phyloP scores from a whole-genome alignment of 768 basidiomycete genomes.

The Agrocybe chaxingu region DNA sequence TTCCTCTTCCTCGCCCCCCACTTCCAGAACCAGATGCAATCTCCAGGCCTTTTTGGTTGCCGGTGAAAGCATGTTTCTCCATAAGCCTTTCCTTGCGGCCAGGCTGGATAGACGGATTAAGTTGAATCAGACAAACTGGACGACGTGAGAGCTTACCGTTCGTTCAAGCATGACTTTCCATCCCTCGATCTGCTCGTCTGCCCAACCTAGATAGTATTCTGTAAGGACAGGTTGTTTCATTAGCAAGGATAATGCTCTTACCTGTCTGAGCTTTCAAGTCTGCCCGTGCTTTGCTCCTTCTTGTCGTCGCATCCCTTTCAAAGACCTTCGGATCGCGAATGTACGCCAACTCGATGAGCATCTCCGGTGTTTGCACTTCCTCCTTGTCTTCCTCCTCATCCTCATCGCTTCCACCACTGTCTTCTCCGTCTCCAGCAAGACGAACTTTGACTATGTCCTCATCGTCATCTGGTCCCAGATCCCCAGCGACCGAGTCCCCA shows the following conservation, averaged over 20 bases:
- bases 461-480: constrained; percentile 43
- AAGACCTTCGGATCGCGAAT: constrained; percentile 73
- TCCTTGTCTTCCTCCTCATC: constrained; percentile 32
- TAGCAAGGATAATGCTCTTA: constrained; percentile 18
- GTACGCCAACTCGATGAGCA: constrained; percentile 74
- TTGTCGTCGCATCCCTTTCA: constrained; percentile 68
- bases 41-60: constrained; percentile 40
- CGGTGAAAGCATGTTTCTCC: constrained; percentile 73
- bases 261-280: constrained; percentile 72
- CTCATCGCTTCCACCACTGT: constrained; percentile 26
- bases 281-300: constrained; percentile 62
- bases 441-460: constrained; percentile 27
- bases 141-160: constrained; percentile 53
- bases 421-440: too few relatives aligned
- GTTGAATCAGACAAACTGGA: background rate
- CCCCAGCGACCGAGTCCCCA: constrained; percentile 39
- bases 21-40: constrained; percentile 13
- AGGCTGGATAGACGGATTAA: constrained; percentile 12
- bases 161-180: constrained; percentile 90
- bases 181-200: constrained; percentile 86
- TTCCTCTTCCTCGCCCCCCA: constrained; percentile 18
- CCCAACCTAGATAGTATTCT: constrained; percentile 48
- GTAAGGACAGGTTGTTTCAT: too few relatives aligned
- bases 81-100: constrained; percentile 64
- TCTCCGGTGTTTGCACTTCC: constrained; percentile 42